phyloP scores from a whole-genome alignment of 148 eudicot genomes.

The Mesembryanthemum crystallinum region DNA sequence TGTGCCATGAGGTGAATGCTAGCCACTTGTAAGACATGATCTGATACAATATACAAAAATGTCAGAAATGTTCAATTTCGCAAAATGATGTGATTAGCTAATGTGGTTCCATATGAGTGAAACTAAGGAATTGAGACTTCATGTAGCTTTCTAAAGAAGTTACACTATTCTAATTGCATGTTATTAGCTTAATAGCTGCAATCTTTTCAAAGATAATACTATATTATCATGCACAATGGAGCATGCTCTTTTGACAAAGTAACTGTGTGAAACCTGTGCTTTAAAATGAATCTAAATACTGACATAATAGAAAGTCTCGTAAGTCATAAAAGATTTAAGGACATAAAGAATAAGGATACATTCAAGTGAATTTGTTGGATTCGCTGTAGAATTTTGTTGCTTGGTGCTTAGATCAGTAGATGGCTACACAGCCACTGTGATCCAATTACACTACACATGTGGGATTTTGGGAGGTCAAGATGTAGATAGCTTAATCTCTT shows the following conservation, averaged over 20 bases:
- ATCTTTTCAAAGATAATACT: too few species aligned
- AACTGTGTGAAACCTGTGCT: not conserved
- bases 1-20: too few species aligned
- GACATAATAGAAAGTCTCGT: not conserved
- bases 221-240: not conserved
- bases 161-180: not conserved
- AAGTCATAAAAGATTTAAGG: not conserved
- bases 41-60: too few species aligned
- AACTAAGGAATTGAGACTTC: not conserved
- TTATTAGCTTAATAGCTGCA: not conserved
- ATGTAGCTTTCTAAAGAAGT: not conserved
- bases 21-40: too few species aligned
- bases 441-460: too few species aligned
- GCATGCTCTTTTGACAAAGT: not conserved
- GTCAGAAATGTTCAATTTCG: not conserved
- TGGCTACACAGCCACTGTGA: not conserved
- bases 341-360: not conserved
- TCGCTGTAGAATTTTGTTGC: conserved; percentile 3
- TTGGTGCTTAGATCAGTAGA: not conserved
- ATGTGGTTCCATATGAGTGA: not conserved
- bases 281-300: not conserved
- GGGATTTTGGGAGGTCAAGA: not conserved
- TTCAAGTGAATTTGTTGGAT: not conserved
- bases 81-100: not conserved
- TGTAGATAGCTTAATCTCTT: not conserved